Evolutionary conservation across 495 filamentous ascomycete species (phyloP).

Genomic region (Penicillium desertorum): DNA sequence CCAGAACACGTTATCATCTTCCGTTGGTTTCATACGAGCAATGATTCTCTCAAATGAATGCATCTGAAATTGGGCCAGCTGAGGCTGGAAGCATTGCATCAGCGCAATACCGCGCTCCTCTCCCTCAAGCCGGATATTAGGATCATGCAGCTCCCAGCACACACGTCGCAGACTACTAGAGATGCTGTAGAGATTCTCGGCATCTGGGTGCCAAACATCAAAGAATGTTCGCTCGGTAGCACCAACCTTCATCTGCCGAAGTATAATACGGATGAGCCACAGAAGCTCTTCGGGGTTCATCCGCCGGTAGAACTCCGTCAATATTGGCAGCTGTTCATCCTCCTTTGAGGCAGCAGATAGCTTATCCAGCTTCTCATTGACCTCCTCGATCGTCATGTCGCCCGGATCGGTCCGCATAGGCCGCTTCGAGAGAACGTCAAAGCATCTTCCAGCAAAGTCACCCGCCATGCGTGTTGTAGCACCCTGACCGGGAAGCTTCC

Average conservation of each 20-base stretch:
- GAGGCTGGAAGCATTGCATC: constrained; percentile 97
- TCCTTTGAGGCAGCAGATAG: constrained; percentile 75
- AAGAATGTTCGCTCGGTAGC: constrained; percentile 93
- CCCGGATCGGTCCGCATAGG: constrained; percentile 73
- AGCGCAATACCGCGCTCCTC: constrained; percentile 72
- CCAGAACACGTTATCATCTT: constrained; percentile 80
- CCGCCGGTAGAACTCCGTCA: constrained; percentile 76
- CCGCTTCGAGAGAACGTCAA: constrained; percentile 80
- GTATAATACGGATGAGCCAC: constrained; percentile 92
- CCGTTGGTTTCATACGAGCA: constrained; percentile 63
- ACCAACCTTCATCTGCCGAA: constrained; percentile 97
- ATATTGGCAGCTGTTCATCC: constrained; percentile 74
- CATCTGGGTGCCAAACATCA: constrained; percentile 91
- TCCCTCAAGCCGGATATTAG: constrained; percentile 67
- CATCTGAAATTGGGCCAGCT: constrained; percentile 94
- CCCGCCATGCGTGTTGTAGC: constrained; percentile 67
- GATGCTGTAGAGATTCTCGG: constrained; percentile 84
- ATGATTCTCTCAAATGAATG: constrained; percentile 83
- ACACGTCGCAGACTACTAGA: constrained; percentile 87
- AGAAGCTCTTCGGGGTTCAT: constrained; percentile 94
- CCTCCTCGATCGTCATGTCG: constrained; percentile 78
- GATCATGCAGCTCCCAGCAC: constrained; percentile 92
- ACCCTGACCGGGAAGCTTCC: constrained; percentile 81
- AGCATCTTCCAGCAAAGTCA: constrained; percentile 88
- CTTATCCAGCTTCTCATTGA: constrained; percentile 82